phyloP scores from a whole-genome alignment of 2,329 filamentous ascomycete genomes.

The Calonectria crousiana region DNA sequence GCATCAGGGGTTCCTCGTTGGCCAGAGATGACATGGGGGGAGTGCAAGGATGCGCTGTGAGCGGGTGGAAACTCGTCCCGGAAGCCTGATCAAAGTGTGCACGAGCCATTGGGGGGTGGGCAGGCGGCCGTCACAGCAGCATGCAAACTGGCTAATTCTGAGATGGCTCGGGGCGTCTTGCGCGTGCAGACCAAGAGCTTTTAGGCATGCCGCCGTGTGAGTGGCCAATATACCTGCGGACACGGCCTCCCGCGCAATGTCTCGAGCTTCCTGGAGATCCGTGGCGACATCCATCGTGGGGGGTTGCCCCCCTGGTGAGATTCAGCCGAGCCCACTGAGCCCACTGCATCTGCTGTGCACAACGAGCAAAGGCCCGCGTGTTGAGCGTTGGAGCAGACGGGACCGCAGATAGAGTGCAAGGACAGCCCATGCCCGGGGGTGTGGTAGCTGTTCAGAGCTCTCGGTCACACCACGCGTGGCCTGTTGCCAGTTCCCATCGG shows the following conservation, averaged over 20 bases:
- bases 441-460: slow-evolving; percentile 39
- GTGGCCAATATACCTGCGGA: slow-evolving; percentile 9
- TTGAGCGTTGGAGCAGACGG: slow-evolving; percentile 33
- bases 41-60: slow-evolving; percentile 22
- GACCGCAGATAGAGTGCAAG: slow-evolving; percentile 24
- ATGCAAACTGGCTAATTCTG: slow-evolving; percentile 29
- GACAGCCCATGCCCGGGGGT: slow-evolving; percentile 41
- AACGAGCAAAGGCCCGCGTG: slow-evolving; percentile 30
- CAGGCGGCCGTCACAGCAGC: slow-evolving; percentile 36
- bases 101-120: slow-evolving; percentile 31
- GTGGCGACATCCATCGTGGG: slow-evolving; percentile 25
- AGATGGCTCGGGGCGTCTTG: slow-evolving; percentile 21
- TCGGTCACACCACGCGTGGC: slow-evolving; percentile 45
- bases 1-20: slow-evolving; percentile 31
- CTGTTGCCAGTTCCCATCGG: slow-evolving; percentile 43
- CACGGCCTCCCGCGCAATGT: slow-evolving; percentile 8
- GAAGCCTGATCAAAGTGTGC: slow-evolving; percentile 29
- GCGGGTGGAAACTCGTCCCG: slow-evolving; percentile 15
- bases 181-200: slow-evolving; percentile 6
- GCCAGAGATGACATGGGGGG: slow-evolving; percentile 21
- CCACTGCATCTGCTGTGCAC: not conserved
- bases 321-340: slow-evolving; percentile 22
- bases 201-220: not conserved
- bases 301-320: slow-evolving; percentile 33
- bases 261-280: slow-evolving; percentile 22